These are phyloP conservation scores for Sclerotinia borealis DNA, from an alignment of 2,329 filamentous ascomycete genomes.

Conservation along the genomic window DNA sequence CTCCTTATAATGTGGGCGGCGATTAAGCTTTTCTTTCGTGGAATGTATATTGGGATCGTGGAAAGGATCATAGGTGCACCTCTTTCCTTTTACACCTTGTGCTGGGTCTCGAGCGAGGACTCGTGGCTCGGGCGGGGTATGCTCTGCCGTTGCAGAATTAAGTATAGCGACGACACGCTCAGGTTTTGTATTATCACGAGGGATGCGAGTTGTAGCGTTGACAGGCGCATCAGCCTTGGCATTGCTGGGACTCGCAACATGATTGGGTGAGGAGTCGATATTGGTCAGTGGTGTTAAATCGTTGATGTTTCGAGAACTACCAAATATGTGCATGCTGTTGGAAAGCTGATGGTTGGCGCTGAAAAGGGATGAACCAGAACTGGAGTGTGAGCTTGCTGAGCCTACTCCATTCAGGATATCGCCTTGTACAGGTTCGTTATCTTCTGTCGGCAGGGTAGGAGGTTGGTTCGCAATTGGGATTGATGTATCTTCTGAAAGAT, in stretches of 20 bases:
- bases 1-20: constrained; percentile 56
- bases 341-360: constrained; percentile 37
- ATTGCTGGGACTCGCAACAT: constrained; percentile 47
- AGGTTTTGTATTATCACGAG: constrained; percentile 16
- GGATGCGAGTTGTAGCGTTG: constrained; percentile 31
- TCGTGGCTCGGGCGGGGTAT: constrained; percentile 23
- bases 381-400: constrained; percentile 66
- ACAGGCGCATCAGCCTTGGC: constrained; percentile 31
- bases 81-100: constrained; percentile 49
- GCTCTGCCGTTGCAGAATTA: constrained; percentile 21
- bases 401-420: constrained; percentile 66
- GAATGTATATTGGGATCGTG: constrained; percentile 35
- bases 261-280: constrained; percentile 58
- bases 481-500: constrained; percentile 19
- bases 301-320: constrained; percentile 32
- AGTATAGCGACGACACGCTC: constrained; percentile 29
- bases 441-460: constrained; percentile 37
- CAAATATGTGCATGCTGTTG: constrained; percentile 23
- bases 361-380: constrained; percentile 66
- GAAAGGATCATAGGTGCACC: constrained; percentile 54
- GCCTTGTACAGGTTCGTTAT: constrained; percentile 53
- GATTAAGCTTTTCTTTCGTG: constrained; percentile 47
- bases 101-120: constrained; percentile 51
- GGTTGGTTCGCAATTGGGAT: constrained; percentile 23
- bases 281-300: constrained; percentile 61